These are phyloP conservation scores for Picea engelmannii DNA, from an alignment of 83 land plant species.

Conservation along the genomic window DNA sequence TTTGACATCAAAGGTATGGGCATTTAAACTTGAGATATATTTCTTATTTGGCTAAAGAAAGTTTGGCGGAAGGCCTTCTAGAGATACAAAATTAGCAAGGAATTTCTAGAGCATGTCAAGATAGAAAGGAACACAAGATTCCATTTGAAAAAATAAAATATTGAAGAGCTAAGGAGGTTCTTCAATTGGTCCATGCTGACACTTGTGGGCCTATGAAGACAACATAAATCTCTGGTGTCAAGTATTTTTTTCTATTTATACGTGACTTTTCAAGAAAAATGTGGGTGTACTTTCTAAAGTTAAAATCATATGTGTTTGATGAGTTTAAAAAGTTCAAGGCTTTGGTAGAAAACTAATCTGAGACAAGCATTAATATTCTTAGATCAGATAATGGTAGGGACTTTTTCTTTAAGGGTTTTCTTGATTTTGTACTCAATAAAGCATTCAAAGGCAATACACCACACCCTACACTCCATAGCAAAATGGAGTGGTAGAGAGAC, in stretches of 20 bases:
- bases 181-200: background rate
- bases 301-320: background rate
- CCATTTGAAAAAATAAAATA: no score
- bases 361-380: background rate
- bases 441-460: background rate
- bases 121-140: no score
- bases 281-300: background rate
- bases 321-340: background rate
- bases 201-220: no score
- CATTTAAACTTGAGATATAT: background rate
- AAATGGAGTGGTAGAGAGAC: background rate
- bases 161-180: background rate
- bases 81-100: background rate
- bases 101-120: no score
- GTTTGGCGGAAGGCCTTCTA: background rate
- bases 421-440: background rate
- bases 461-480: background rate
- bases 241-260: background rate
- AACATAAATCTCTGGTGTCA: conserved; percentile 4
- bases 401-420: background rate
- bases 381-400: background rate
- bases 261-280: background rate
- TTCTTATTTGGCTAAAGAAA: conserved; percentile 7
- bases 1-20: background rate
- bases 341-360: background rate